Conservation (phyloP, 495 filamentous ascomycete species). For the Penicillium pancosmium region DNA sequence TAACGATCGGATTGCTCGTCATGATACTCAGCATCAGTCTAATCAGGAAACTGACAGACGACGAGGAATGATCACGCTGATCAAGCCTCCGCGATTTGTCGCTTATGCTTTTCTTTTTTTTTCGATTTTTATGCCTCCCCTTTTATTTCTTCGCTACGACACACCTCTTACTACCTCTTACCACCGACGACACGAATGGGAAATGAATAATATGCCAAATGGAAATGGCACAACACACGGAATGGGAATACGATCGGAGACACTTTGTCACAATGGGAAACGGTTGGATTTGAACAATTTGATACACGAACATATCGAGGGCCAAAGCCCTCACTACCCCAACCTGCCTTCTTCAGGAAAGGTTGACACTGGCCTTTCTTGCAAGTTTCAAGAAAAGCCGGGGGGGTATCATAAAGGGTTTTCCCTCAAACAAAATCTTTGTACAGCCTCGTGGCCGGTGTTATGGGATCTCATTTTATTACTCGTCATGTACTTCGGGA, state of each 20-base stretch:
- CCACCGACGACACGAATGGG: conserved; percentile 34
- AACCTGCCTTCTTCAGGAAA: too few relatives aligned
- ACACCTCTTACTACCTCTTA: conserved; percentile 18
- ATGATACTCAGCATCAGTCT: conserved; percentile 92
- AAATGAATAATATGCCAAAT: conserved; percentile 38
- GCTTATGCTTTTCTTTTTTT: conserved; percentile 19
- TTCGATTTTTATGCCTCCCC: conserved; percentile 21
- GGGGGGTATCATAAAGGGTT: background rate
- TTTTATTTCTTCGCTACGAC: conserved; percentile 19
- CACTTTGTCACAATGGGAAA: conserved; percentile 14
- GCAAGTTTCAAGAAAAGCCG: background rate
- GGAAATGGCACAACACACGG: conserved; percentile 17
- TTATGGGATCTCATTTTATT: conserved; percentile 12
- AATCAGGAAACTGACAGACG: conserved; percentile 58
- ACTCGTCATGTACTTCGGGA: background rate
- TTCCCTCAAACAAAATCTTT: conserved; percentile 12
- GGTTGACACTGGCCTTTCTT: too few relatives aligned
- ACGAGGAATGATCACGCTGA: conserved; percentile 39
- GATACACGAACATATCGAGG: conserved; percentile 27
- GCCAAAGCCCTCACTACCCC: too few relatives aligned
- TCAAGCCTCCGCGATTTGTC: background rate
- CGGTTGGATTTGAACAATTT: conserved; percentile 26
- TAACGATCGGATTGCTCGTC: conserved; percentile 89
- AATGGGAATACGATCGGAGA: conserved; percentile 19
- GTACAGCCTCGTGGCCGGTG: conserved; percentile 20